A percentile compares a stretch with the other conserved stretches of the same genome.
Evolutionary conservation across 2,329 filamentous ascomycete genomes (phyloP).

Genomic region (Neopestalotiopsis clavispora): DNA sequence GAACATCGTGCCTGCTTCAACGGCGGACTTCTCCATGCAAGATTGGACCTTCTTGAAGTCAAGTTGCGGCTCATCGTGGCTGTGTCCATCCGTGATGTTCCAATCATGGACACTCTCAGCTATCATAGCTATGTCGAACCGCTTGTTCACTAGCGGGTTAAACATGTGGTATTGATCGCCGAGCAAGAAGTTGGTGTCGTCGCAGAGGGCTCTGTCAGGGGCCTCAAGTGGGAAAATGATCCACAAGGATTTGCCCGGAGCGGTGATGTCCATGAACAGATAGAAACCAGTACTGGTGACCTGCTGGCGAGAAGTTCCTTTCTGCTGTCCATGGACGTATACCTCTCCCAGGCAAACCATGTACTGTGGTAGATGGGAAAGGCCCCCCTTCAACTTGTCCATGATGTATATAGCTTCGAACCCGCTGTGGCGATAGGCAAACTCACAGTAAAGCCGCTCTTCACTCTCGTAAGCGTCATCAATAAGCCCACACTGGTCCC

Average conservation of each 20-base stretch:
- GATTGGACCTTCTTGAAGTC: not conserved
- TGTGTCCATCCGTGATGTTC: not conserved
- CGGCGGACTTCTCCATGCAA: not conserved
- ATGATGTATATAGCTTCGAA: not conserved
- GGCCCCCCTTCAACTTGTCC: too few species aligned
- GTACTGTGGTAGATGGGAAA: not conserved
- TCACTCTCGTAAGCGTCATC: not conserved
- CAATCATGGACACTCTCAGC: constrained; percentile 1
- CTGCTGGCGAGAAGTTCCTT: not conserved
- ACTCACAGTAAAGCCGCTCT: not conserved
- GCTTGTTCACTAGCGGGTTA: not conserved
- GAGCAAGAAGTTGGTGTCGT: not conserved
- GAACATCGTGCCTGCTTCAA: not conserved
- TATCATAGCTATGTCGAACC: not conserved
- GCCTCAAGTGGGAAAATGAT: constrained; percentile 11
- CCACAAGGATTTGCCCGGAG: constrained; percentile 17
- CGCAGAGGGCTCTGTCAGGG: not conserved
- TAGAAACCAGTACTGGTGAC: constrained; percentile 7
- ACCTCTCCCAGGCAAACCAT: constrained; percentile 2
- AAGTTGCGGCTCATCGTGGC: not conserved
- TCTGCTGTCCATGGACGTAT: not conserved
- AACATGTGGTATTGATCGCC: not conserved
- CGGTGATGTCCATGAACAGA: constrained; percentile 19
- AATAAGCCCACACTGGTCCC: not conserved
- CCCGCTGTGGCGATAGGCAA: not conserved